Evolutionary conservation across 2,329 filamentous ascomycete species (phyloP).

Genomic region (Colletotrichum sp.): DNA sequence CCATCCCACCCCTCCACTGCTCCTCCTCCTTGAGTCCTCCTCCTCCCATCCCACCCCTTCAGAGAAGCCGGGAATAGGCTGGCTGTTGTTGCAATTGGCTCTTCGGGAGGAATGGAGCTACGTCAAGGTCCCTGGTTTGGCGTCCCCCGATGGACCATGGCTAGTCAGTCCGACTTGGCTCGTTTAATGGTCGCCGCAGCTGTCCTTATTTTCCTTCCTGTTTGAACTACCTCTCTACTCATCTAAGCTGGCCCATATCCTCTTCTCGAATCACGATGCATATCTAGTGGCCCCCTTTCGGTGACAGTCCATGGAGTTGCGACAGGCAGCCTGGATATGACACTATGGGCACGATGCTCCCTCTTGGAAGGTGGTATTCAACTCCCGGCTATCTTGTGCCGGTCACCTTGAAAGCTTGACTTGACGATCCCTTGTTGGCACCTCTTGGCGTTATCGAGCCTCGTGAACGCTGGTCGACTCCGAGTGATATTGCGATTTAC

Average conservation of each 20-base stretch:
- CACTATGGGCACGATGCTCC: constrained; percentile 8
- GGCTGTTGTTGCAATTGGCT: background rate
- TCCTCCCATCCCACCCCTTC: background rate
- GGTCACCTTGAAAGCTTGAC: background rate
- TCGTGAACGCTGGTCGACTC: background rate
- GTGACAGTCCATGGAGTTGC: background rate
- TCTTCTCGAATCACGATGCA: constrained; percentile 1
- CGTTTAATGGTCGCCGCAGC: background rate
- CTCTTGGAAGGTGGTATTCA: constrained; percentile 21
- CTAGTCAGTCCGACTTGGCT: background rate
- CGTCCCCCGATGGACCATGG: background rate
- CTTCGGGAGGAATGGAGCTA: background rate
- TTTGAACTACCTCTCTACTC: background rate
- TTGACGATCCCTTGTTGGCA: background rate
- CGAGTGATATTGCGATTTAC: background rate
- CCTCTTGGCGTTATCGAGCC: background rate
- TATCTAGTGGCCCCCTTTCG: background rate
- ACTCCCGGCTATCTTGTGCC: constrained; percentile 10
- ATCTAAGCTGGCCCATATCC: background rate
- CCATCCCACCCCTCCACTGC: background rate
- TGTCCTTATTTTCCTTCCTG: background rate
- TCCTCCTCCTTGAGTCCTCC: background rate
- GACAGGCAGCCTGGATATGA: constrained; percentile 1
- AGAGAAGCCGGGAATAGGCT: background rate
- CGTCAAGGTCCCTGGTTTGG: background rate